Conservation (phyloP, 2,329 filamentous ascomycete genomes). For the Torrubiellomyces zombiae region DNA sequence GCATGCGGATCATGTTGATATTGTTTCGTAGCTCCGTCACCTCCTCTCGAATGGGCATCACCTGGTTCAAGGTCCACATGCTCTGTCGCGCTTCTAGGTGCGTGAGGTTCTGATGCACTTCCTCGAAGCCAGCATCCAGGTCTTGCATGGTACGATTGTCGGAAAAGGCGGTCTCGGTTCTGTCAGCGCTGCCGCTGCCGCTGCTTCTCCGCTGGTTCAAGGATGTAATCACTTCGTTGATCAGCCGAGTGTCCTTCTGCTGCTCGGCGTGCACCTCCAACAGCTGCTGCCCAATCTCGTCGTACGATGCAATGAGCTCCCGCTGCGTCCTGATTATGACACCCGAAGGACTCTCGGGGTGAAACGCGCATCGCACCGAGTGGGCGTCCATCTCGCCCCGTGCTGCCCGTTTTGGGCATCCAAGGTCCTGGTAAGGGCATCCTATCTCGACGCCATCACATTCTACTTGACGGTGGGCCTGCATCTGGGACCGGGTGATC, state of each 20-base stretch:
- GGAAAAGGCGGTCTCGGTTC: slow-evolving; percentile 25
- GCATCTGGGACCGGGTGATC: slow-evolving; percentile 26
- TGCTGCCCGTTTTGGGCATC: slow-evolving; percentile 17
- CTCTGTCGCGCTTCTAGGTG: slow-evolving; percentile 44
- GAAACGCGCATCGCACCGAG: slow-evolving; percentile 30
- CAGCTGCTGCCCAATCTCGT: slow-evolving; percentile 18
- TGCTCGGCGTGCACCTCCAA: slow-evolving; percentile 18
- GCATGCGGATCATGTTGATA: slow-evolving; percentile 40
- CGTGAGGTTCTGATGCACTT: slow-evolving; percentile 37
- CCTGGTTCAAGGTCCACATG: slow-evolving; percentile 44
- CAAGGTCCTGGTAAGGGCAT: slow-evolving; percentile 24
- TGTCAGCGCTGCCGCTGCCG: slow-evolving; percentile 2
- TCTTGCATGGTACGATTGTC: slow-evolving; percentile 29
- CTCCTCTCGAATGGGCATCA: slow-evolving; percentile 44
- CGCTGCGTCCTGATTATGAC: slow-evolving; percentile 32
- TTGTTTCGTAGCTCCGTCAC: slow-evolving; percentile 42
- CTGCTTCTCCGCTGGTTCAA: slow-evolving; percentile 16
- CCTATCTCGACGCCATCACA: slow-evolving; percentile 35
- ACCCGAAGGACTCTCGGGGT: slow-evolving; percentile 30
- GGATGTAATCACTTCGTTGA: slow-evolving; percentile 24
- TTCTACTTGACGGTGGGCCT: slow-evolving; percentile 26
- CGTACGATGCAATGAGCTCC: slow-evolving; percentile 27
- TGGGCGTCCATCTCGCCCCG: slow-evolving; percentile 27
- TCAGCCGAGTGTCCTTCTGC: slow-evolving; percentile 15
- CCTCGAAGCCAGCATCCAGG: slow-evolving; percentile 30